Percentiles rank a stretch among this genome's conserved stretches.
These are phyloP conservation scores for Atkinsonella hypoxylon DNA, from an alignment of 2,329 filamentous ascomycete genomes.

Conservation along the genomic window DNA sequence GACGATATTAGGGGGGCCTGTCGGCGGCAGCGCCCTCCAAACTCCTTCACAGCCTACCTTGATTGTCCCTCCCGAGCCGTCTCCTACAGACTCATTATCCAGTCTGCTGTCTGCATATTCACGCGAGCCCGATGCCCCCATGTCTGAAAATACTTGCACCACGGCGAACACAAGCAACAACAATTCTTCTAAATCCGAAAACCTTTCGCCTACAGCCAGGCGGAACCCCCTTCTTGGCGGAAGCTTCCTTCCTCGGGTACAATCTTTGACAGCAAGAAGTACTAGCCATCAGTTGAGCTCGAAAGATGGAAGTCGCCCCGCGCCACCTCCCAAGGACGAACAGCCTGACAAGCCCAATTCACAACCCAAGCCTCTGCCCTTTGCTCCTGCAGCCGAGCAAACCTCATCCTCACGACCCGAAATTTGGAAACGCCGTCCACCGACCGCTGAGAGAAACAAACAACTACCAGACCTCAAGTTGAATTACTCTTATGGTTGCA, in stretches of 20 bases:
- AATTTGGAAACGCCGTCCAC: conserved; percentile 38
- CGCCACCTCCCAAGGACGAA: conserved; percentile 16
- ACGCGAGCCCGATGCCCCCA: conserved; percentile 28
- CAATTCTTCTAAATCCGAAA: background rate
- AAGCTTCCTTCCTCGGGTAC: background rate
- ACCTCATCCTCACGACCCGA: conserved; percentile 20
- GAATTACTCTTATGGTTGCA: conserved; percentile 37
- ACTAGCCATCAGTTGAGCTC: background rate
- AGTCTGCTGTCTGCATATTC: conserved; percentile 46
- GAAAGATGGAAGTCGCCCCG: conserved; percentile 1
- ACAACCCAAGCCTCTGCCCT: conserved; percentile 6
- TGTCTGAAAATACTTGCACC: conserved; percentile 6
- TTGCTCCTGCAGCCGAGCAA: conserved; percentile 10
- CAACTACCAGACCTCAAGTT: conserved; percentile 38
- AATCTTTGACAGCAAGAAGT: background rate
- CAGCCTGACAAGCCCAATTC: conserved; percentile 7
- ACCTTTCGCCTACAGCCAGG: background rate
- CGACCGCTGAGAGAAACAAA: conserved; percentile 34
- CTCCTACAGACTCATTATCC: conserved; percentile 37
- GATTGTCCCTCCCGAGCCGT: conserved; percentile 16
- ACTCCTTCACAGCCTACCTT: conserved; percentile 4
- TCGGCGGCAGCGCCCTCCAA: conserved; percentile 8
- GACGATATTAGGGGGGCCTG: conserved; percentile 26
- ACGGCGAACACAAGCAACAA: conserved; percentile 3
- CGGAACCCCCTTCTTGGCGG: background rate